A percentile compares a stretch with the other conserved stretches of the same genome.
Evolutionary conservation across 208 protist species (phyloP).

Genomic region (Tritrichomonas musculus): DNA sequence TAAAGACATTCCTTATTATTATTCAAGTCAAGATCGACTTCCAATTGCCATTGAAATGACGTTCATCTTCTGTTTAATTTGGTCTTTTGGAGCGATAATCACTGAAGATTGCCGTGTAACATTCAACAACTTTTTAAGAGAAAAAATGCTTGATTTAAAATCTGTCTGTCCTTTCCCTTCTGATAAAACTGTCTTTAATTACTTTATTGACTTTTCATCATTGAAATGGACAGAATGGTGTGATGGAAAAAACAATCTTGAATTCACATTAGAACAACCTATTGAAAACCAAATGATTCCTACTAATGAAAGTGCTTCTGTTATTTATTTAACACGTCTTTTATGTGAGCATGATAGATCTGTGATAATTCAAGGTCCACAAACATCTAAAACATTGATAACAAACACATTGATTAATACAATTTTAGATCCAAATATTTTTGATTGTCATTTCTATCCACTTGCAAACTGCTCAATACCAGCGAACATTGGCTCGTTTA

Average conservation of each 20-base stretch:
- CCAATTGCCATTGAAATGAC: background rate
- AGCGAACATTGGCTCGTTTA: background rate
- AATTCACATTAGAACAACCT: background rate
- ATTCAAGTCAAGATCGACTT: background rate
- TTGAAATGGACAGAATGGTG: background rate
- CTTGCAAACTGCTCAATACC: slow-evolving; percentile 66
- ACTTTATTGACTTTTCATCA: slow-evolving; percentile 41
- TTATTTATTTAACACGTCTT: background rate
- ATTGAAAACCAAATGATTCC: background rate
- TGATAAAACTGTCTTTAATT: slow-evolving; percentile 31
- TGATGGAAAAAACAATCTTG: background rate
- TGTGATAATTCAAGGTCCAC: background rate
- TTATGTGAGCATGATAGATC: background rate
- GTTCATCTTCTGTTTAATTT: slow-evolving; percentile 77
- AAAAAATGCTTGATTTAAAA: slow-evolving; percentile 68
- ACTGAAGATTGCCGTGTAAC: slow-evolving; percentile 67
- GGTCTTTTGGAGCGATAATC: slow-evolving; percentile 84
- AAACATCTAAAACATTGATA: background rate
- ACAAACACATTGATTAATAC: background rate
- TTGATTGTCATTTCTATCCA: slow-evolving; percentile 71
- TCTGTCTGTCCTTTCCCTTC: slow-evolving; percentile 60
- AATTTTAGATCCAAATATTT: slow-evolving; percentile 48
- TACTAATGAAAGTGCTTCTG: background rate
- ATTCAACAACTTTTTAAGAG: slow-evolving; percentile 59
- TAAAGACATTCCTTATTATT: background rate